Conservation (phyloP, 176 grass and related monocot genomes). For the Eleusine coracana region DNA sequence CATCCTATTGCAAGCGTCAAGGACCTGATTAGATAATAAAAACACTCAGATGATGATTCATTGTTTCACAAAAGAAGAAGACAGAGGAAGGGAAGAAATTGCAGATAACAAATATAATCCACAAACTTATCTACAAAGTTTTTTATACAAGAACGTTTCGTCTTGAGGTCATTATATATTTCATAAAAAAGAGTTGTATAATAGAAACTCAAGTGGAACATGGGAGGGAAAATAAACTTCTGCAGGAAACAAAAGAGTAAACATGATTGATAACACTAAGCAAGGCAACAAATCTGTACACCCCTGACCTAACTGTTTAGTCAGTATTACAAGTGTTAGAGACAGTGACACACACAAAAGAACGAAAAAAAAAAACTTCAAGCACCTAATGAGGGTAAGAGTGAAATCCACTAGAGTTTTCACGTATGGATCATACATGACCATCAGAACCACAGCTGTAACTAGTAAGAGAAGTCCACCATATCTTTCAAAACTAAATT, state of each 20-base stretch:
- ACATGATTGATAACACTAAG: conserved; percentile 12
- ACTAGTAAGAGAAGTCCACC: no score
- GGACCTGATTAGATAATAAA: conserved; percentile 59
- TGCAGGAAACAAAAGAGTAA: neutral
- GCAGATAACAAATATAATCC: conserved; percentile 18
- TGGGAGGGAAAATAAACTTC: neutral
- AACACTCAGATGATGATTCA: conserved; percentile 34
- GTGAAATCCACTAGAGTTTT: neutral
- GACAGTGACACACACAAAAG: neutral
- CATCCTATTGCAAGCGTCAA: conserved; percentile 75
- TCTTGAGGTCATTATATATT: neutral
- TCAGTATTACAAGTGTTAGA: neutral
- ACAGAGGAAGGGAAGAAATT: neutral
- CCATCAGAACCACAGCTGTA: neutral
- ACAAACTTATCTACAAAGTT: neutral
- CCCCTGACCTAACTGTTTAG: neutral
- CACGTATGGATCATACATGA: neutral
- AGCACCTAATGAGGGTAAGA: neutral
- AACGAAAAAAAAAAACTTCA: neutral
- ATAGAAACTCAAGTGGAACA: neutral
- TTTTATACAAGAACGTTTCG: neutral
- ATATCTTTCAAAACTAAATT: neutral
- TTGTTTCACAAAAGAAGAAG: conserved; percentile 23
- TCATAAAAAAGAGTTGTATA: neutral
- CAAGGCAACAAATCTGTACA: neutral